phyloP scores from a whole-genome alignment of 129 eudicot genomes.

The Daucus carota region DNA sequence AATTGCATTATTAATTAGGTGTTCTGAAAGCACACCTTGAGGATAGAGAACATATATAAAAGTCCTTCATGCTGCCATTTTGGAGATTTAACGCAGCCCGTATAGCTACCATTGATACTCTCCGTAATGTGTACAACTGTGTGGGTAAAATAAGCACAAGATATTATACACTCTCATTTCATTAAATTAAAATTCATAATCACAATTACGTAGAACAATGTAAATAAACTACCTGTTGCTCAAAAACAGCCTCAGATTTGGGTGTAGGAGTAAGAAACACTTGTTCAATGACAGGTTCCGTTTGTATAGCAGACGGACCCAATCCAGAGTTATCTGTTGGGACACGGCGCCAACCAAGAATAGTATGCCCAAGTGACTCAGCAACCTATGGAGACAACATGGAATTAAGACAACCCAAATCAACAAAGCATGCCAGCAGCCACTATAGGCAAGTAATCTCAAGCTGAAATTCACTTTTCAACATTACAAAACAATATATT shows the following conservation, averaged over 20 bases:
- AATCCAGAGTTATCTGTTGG: conserved; percentile 94
- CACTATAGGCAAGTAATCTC: not conserved
- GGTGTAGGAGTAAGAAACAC: conserved; percentile 89
- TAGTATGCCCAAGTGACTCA: conserved; percentile 96
- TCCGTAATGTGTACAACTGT: conserved; percentile 94
- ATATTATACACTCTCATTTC: not conserved
- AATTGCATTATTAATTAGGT: not conserved
- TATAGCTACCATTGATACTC: conserved; percentile 97
- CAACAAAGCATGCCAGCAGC: not conserved
- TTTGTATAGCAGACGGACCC: conserved; percentile 83
- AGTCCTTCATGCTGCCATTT: conserved; percentile 76
- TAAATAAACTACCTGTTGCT: conserved; percentile 64
- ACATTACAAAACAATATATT: not conserved
- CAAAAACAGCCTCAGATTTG: conserved; percentile 72
- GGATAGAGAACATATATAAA: conserved; percentile 94
- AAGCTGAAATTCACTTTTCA: not conserved
- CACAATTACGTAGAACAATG: not conserved
- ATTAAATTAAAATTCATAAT: not conserved
- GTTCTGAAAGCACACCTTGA: conserved; percentile 56
- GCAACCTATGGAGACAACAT: conserved; percentile 56
- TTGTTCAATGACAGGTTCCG: conserved; percentile 94
- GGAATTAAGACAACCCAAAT: not conserved
- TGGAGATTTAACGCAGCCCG: conserved; percentile 94
- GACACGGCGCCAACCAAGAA: conserved; percentile 91
- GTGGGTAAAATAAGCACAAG: conserved; percentile 3